Evolutionary conservation across 2,329 filamentous ascomycete genomes (phyloP).

Genomic region (Penicillium brevicompactum): DNA sequence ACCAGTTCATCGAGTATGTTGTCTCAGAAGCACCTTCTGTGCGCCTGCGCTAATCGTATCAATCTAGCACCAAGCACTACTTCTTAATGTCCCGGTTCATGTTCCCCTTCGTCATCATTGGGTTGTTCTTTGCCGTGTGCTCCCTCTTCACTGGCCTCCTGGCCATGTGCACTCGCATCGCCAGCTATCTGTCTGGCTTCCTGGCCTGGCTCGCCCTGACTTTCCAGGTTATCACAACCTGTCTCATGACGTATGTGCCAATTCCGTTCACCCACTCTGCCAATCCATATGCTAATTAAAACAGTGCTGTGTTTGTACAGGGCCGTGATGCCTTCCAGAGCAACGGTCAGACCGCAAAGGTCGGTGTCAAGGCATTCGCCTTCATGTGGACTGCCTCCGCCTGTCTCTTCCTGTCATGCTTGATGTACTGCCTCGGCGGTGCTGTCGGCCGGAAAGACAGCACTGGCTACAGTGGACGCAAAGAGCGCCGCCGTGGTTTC

Average conservation of each 20-base stretch:
- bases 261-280: not conserved
- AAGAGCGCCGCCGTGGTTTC: slow-evolving; percentile 41
- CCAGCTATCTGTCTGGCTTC: slow-evolving; percentile 54
- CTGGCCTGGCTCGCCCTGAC: slow-evolving; percentile 56
- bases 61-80: slow-evolving; percentile 61
- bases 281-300: slow-evolving; percentile 14
- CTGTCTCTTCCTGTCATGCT: slow-evolving; percentile 56
- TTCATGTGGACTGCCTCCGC: slow-evolving; percentile 64
- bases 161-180: slow-evolving; percentile 56
- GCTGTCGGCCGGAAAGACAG: slow-evolving; percentile 32
- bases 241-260: slow-evolving; percentile 64
- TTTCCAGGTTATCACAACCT: slow-evolving; percentile 60
- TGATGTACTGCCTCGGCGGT: slow-evolving; percentile 59
- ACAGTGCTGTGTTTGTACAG: slow-evolving; percentile 61
- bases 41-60: not conserved
- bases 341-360: slow-evolving; percentile 50
- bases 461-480: slow-evolving; percentile 38
- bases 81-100: slow-evolving; percentile 89
- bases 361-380: slow-evolving; percentile 61
- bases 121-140: slow-evolving; percentile 69
- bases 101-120: slow-evolving; percentile 87
- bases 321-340: slow-evolving; percentile 58
- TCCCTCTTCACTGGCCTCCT: slow-evolving; percentile 50
- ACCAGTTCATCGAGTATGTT: slow-evolving; percentile 55
- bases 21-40: not conserved